Conservation (phyloP, 2,329 filamentous ascomycete genomes). For the Colletotrichum lentis region DNA sequence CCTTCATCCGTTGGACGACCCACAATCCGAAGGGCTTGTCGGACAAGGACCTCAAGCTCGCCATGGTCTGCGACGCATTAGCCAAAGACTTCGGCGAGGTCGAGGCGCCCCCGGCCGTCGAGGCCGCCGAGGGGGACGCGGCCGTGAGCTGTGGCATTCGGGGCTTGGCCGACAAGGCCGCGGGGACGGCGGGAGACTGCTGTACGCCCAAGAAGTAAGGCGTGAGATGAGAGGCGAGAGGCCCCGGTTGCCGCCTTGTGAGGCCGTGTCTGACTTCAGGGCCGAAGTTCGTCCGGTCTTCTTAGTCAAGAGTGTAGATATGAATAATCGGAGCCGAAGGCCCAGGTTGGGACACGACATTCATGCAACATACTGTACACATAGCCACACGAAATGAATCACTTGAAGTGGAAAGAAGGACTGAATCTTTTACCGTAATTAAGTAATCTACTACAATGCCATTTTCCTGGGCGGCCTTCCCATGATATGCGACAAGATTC, state of each 20-base stretch:
- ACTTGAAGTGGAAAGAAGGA: not conserved
- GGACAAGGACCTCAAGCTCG: conserved; percentile 68
- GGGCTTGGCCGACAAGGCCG: conserved; percentile 58
- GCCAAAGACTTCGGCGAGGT: conserved; percentile 66
- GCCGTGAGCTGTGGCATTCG: conserved; percentile 49
- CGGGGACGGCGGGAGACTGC: conserved; percentile 60
- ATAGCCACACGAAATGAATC: not conserved
- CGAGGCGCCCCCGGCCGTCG: conserved; percentile 39
- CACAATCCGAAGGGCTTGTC: conserved; percentile 73
- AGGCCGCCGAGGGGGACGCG: conserved; percentile 34
- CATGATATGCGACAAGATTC: conserved; percentile 35
- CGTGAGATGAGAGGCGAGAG: conserved; percentile 23
- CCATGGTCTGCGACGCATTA: conserved; percentile 67
- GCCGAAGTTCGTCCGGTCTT: not conserved
- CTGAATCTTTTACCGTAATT: conserved; percentile 22
- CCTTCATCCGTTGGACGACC: conserved; percentile 77
- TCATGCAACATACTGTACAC: not conserved
- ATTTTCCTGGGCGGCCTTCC: conserved; percentile 28
- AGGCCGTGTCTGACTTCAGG: not conserved
- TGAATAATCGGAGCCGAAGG: too few species aligned
- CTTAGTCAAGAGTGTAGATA: too few species aligned
- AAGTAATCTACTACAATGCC: conserved; percentile 38
- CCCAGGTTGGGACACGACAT: not conserved
- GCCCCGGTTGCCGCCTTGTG: not conserved
- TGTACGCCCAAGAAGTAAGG: conserved; percentile 61